These are phyloP conservation scores for Teratosphaeria viscida DNA, from an alignment of 2,329 filamentous ascomycete genomes.

Conservation along the genomic window DNA sequence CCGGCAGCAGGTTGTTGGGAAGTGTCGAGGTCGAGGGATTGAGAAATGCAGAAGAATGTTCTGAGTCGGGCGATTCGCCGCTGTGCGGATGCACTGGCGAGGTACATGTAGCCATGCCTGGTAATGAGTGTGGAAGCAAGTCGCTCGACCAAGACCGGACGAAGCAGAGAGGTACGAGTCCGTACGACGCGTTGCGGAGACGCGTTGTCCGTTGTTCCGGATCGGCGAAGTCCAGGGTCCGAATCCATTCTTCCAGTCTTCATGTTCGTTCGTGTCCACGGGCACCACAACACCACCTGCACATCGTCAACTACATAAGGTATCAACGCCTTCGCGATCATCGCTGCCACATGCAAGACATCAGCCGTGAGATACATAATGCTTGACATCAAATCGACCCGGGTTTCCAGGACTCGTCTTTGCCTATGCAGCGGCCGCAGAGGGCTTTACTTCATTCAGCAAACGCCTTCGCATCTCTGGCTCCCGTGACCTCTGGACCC, in stretches of 20 bases:
- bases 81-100: background rate
- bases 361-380: background rate
- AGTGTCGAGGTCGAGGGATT: conserved; percentile 49
- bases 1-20: conserved; percentile 40
- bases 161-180: background rate
- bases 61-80: background rate
- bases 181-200: background rate
- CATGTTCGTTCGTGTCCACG: background rate
- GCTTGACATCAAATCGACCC: background rate
- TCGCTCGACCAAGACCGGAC: background rate
- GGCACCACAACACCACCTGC: background rate
- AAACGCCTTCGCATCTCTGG: background rate
- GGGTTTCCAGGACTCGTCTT: background rate
- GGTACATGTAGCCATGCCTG: background rate
- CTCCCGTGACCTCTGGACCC: background rate
- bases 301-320: background rate
- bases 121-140: background rate
- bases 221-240: background rate
- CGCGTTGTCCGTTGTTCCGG: background rate
- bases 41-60: conserved; percentile 41
- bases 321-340: background rate
- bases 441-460: background rate
- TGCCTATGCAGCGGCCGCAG: background rate
- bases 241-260: background rate
- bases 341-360: background rate